Evolutionary conservation across 164 flowering plant genomes (phyloP), one percentile per base, ranked within the genome.

Genomic region (Aristolochia contorta): DNA sequence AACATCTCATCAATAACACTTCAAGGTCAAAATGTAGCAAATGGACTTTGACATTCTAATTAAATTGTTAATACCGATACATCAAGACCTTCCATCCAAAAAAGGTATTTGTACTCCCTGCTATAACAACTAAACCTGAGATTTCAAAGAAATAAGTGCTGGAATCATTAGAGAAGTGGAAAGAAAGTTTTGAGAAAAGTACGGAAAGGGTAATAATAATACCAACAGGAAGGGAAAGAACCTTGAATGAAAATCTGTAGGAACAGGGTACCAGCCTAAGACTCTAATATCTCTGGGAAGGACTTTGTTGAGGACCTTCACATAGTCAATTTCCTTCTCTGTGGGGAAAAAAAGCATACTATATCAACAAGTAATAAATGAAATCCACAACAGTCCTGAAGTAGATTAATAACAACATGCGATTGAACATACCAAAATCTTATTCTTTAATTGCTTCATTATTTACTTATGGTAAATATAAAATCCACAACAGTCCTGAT

Each of bases 281-380:
- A 89, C 72, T 69, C 90, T 79, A 60, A 89, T 87, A 66, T 89
- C 97, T 46, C 78, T 73, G 4, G 97, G 97, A 61, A 89, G 94
- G 48, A 65, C 91, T 77, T 74, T 71, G 66, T 89, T 89, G 56
- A 89, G 74, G 30, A 84, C 75, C 74, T 73, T 81, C 69, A 84
- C 88, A 68, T 87, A 89, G 77, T 89, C 91, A 62, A 87, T 69
- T 75, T 87, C 97, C 45, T 69, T 75, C 61, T 72, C 86, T 80
- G 71, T 43, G 27, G 19, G 47, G n/a, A 20, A 56, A n/a, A 53
- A 52, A 58, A 23, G 43, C 41, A 60, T 8, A 43, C 23, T 16
- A 51, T 51, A 41, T 43, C 27, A 53, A 23, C 13, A 22, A 14
- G 12, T 52, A n/a, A 9, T 2, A 27, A 2, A 27, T 27, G 30